Conservation (phyloP, 495 filamentous ascomycete species). For the Pseudoneurospora amorphoporcata region DNA sequence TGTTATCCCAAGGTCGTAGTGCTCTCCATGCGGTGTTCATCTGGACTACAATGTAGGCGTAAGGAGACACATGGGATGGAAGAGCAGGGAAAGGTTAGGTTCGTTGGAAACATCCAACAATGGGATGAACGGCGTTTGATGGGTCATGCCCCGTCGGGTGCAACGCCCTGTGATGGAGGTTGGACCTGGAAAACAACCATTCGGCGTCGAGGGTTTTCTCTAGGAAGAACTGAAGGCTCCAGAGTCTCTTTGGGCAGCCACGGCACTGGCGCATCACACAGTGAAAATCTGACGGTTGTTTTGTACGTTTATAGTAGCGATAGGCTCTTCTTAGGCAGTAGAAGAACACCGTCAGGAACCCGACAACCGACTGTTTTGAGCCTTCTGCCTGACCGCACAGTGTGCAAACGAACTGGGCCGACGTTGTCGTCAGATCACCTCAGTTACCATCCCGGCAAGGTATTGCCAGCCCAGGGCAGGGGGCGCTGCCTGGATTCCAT, state of each 20-base stretch:
- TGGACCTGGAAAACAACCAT: background rate
- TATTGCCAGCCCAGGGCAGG: background rate
- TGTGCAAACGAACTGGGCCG: background rate
- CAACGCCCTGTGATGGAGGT: background rate
- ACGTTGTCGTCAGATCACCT: background rate
- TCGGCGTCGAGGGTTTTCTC: background rate
- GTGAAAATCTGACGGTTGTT: background rate
- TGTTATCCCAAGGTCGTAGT: background rate
- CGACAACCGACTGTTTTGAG: background rate
- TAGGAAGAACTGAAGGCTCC: background rate
- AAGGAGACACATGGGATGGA: background rate
- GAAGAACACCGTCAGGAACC: background rate
- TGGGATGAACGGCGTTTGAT: background rate
- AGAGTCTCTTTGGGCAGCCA: background rate
- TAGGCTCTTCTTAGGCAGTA: background rate
- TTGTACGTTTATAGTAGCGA: background rate
- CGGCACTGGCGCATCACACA: background rate
- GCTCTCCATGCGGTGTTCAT: background rate
- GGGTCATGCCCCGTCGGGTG: background rate
- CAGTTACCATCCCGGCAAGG: background rate
- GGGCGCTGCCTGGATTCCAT: background rate
- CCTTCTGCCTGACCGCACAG: background rate
- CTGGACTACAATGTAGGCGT: background rate
- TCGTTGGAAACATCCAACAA: background rate
- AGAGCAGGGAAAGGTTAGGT: background rate